Evolutionary conservation across 345 rosid genomes (phyloP).

Genomic region (Lagerstroemia speciosa): DNA sequence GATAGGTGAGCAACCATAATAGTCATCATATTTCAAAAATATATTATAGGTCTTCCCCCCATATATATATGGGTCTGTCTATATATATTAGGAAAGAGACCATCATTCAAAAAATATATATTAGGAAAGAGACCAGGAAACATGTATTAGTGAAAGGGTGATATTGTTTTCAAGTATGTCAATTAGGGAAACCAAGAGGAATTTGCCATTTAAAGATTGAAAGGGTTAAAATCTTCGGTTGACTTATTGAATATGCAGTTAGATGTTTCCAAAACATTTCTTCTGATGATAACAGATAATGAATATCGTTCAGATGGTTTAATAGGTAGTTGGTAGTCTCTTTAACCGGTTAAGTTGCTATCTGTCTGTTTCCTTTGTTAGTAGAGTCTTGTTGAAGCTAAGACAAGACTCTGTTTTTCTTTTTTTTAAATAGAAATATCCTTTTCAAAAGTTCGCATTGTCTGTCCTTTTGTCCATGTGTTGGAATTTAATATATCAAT

Average conservation of each 20-base stretch:
- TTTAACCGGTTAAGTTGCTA: no score
- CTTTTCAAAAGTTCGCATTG: neutral
- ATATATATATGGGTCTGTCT: no score
- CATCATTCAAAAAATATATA: neutral
- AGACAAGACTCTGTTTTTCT: no score
- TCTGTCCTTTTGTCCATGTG: neutral
- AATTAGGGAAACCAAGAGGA: neutral
- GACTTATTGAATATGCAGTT: neutral
- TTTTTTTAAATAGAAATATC: neutral
- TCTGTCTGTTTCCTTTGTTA: neutral
- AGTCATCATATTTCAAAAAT: no score
- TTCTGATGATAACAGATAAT: no score
- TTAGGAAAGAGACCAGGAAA: neutral
- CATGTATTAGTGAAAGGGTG: neutral
- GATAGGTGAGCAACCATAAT: no score
- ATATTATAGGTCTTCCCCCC: no score
- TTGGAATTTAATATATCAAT: neutral
- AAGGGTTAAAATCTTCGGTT: neutral
- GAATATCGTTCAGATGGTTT: neutral
- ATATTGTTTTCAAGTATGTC: neutral
- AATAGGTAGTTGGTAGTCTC: neutral
- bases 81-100: no score
- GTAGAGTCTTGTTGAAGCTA: neutral
- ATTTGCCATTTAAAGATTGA: neutral
- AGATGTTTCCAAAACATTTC: no score